phyloP scores from a whole-genome alignment of 2,329 filamentous ascomycete genomes.

The Hypoxylon sp. region DNA sequence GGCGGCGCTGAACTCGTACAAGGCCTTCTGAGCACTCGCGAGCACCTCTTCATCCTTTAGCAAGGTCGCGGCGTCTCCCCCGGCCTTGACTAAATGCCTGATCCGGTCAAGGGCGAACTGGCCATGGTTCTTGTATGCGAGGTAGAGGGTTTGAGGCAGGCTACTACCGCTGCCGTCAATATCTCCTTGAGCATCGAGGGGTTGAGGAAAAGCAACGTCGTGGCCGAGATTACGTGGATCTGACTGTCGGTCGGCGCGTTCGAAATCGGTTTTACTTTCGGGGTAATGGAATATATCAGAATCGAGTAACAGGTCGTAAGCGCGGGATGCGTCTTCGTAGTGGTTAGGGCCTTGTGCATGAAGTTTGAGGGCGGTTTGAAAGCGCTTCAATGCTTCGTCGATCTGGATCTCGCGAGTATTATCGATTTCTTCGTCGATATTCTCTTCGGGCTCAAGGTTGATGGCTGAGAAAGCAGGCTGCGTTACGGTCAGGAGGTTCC shows the following conservation, averaged over 20 bases:
- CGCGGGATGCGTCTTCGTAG: slow-evolving; percentile 80
- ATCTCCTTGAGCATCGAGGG: slow-evolving; percentile 69
- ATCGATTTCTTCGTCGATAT: slow-evolving; percentile 89
- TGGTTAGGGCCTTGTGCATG: slow-evolving; percentile 86
- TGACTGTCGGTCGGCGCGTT: slow-evolving; percentile 71
- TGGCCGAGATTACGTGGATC: slow-evolving; percentile 60
- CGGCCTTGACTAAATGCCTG: slow-evolving; percentile 61
- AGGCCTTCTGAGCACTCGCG: slow-evolving; percentile 58
- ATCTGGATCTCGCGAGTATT: slow-evolving; percentile 96
- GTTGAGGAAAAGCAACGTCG: slow-evolving; percentile 62
- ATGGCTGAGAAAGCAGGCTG: slow-evolving; percentile 83
- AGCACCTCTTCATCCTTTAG: slow-evolving; percentile 55
- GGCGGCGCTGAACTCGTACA: slow-evolving; percentile 69
- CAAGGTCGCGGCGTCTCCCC: slow-evolving; percentile 46
- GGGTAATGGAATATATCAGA: slow-evolving; percentile 96
- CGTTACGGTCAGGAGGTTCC: slow-evolving; percentile 46
- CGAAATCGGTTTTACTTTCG: slow-evolving; percentile 87
- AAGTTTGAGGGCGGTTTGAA: slow-evolving; percentile 89
- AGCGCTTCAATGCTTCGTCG: slow-evolving; percentile 94
- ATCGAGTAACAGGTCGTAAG: slow-evolving; percentile 86
- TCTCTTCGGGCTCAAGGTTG: slow-evolving; percentile 94
- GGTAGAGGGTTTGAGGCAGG: slow-evolving; percentile 87
- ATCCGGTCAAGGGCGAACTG: slow-evolving; percentile 88
- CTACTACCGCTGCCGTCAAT: slow-evolving; percentile 82
- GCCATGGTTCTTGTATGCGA: slow-evolving; percentile 95